Evolutionary conservation across 2,329 filamentous ascomycete species (phyloP), one percentile per base, ranked within the genome.

Genomic region (Byssothecium circinans): DNA sequence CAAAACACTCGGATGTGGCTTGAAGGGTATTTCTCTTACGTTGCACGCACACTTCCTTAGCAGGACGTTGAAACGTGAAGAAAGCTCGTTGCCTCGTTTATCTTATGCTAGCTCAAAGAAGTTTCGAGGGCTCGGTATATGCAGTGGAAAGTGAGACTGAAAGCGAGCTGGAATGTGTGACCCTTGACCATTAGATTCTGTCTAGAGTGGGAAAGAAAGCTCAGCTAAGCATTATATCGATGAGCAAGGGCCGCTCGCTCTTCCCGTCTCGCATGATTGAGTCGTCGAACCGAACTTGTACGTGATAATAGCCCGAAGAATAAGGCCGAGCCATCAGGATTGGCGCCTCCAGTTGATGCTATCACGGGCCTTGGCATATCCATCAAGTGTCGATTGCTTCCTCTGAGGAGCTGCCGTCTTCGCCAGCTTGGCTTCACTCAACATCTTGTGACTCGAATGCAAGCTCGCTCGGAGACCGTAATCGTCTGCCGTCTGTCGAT

Each of bases 381-480:
- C 35, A 29, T 41, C 39, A 18, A 41, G 35, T 18, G 30, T 46
- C 22, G 37, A 46, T 30, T 25, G 23, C n/a, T 14, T 4, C 29
- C 12, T 12, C 14, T 32, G 29, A 27, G 39, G 15, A 6, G 22
- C 15, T 7, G 19, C 15, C 8, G 27, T n/a, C 22, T 29, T 53
- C 15, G 49, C 35, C 46, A 59, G 53, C 41, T 59, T 54, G 14
- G 42, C 47, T 19, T 54, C 39, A 45, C 55, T 53, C 29, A 68
- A 41, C 57, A 73, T 60, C 33, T 71, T 70, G 22, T 64, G 67
- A 37, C 74, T 76, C 14, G 65, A 71, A 52, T 74, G 75, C 7
- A 76, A 53, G 47, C 74, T 76, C 10, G 74, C 74, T 47, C 64
- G 61, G 6, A 77, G 54, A 7, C 70, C 71, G 50, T 73, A 76